Conservation (phyloP, 331 rosid species). For the Pyrus hybrid region DNA sequence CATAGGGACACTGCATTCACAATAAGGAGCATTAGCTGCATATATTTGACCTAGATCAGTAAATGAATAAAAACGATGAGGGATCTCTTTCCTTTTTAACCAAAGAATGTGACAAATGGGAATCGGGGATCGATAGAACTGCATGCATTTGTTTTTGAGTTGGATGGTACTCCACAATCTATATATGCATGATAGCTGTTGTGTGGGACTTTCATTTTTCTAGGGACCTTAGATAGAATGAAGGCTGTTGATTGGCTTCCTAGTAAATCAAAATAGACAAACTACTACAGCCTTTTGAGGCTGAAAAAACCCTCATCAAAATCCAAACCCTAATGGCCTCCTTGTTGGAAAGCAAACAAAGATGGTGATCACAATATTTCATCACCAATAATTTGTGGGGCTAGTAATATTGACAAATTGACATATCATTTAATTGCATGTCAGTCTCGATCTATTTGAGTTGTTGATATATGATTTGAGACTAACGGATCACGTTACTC, state of each 20-base stretch:
- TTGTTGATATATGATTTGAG: no score
- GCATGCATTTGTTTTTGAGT: background rate
- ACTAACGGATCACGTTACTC: no score
- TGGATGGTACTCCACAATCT: background rate
- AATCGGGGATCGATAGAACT: background rate
- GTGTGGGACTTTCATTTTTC: background rate
- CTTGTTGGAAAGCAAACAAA: conserved; percentile 21
- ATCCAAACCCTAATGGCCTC: conserved; percentile 16
- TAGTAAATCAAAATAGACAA: background rate
- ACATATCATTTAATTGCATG: background rate
- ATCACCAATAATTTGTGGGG: conserved; percentile 16
- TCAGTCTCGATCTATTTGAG: no score
- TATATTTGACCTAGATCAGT: background rate
- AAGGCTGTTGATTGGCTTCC: background rate
- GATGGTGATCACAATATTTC: background rate
- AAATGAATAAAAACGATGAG: background rate
- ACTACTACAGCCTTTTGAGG: background rate
- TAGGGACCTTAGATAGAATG: background rate
- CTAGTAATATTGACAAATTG: background rate
- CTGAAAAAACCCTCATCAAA: background rate
- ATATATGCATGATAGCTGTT: background rate
- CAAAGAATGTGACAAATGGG: background rate
- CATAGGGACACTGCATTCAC: background rate
- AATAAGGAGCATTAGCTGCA: background rate
- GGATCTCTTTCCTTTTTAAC: background rate